Base-by-base conservation (phyloP, 441 rosid species). In the Pelargonium citronellum region DNA sequence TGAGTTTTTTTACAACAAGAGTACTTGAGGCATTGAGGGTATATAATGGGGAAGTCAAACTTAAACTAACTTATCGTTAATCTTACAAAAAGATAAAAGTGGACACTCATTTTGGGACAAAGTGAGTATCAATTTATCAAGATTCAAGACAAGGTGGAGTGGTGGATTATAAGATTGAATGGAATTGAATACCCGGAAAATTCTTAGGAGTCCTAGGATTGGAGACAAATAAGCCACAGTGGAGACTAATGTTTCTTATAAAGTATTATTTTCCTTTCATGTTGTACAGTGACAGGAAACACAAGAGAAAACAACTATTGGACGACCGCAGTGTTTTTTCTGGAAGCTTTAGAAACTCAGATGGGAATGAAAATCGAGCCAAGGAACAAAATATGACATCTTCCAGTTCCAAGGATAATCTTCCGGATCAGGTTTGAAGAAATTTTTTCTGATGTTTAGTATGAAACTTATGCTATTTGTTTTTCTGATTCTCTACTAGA, bases 341-440 rank as follows among this genome's bases (percentile, higher is more conserved):
- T 68, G 88, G 84, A 80, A 87, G 83, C 79, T 43, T 82, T 77
- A 90, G 79, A 79, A 75, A 68, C 75, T 70, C 83, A 61, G 84
- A 84, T 77, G 84, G 77, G 69, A 67, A 75, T 67, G 88, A 81
- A 73, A 91, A 77, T 76, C 84, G 22, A 64, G 77, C 77, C 72
- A 83, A 68, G 64, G 87, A 74, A 79, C 81, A 86, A 74, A 80
- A 87, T 77, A 74, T 72, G 15, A 61, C 72, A 67, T 72, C 79
- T 20, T 71, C 77, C 71, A 80, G 81, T 71, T 79, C 89, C 76
- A 85, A 81, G 77, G 66, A 60, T 76, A 64, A 67, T 75, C 79
- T 79, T 72, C 79, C 73, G 79, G 89, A 86, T 69, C 89, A 89
- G 97, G 99, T 92, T 78, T 66, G 82, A 66, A 77, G 73, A 77